A percentile compares a stretch with the other conserved stretches of the same genome.
Conservation (phyloP, 768 basidiomycete genomes). For the Kwoniella sp. region DNA sequence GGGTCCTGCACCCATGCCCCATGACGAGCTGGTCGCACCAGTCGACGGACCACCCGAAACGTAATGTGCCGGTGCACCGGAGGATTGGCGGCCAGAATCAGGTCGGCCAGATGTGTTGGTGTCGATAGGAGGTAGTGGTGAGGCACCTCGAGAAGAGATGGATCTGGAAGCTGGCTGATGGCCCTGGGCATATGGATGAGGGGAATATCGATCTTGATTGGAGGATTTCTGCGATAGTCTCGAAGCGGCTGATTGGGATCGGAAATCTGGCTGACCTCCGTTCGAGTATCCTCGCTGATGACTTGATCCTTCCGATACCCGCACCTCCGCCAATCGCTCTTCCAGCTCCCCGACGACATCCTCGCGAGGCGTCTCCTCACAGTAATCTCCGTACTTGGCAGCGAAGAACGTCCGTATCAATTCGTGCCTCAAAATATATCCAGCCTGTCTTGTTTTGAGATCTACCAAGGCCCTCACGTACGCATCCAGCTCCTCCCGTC, state of each 20-base stretch:
- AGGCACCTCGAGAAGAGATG: constrained; percentile 33
- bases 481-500: constrained; percentile 81
- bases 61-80: constrained; percentile 14
- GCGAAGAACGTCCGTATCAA: constrained; percentile 82
- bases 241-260: constrained; percentile 34
- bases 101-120: constrained; percentile 24
- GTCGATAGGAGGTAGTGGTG: constrained; percentile 39
- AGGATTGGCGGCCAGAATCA: constrained; percentile 9
- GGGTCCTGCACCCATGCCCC: constrained; percentile 11
- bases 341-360: constrained; percentile 57
- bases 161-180: constrained; percentile 19
- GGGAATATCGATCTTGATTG: constrained; percentile 20
- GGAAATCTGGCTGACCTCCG: constrained; percentile 2
- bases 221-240: constrained; percentile 26
- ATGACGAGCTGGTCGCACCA: constrained; percentile 15
- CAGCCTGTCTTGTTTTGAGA: constrained; percentile 66
- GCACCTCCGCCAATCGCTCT: constrained; percentile 42
- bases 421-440: constrained; percentile 77
- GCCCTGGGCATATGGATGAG: constrained; percentile 16
- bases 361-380: constrained; percentile 64
- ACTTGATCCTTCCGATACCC: constrained; percentile 9
- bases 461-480: constrained; percentile 81
- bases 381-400: constrained; percentile 81
- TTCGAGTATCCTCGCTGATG: constrained; percentile 16
- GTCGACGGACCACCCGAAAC: constrained; percentile 32